These are phyloP conservation scores for Talaromyces islandicus DNA, from an alignment of 2,329 filamentous ascomycete species.

Conservation along the genomic window DNA sequence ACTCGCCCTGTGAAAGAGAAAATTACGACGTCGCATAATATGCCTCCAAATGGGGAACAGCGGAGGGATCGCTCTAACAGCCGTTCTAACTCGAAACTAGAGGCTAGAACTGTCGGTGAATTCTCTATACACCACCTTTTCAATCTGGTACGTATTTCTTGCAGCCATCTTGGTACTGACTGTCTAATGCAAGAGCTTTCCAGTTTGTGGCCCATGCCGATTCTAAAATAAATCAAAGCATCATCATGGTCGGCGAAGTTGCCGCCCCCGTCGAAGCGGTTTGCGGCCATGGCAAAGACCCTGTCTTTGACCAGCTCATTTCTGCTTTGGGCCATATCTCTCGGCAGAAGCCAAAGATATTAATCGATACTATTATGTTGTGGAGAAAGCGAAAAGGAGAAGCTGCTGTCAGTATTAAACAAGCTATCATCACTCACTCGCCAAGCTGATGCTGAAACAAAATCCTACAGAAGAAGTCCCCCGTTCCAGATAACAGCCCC, in stretches of 20 bases:
- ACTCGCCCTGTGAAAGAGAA: conserved; percentile 17
- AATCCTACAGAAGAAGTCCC: conserved; percentile 19
- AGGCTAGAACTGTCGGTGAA: conserved; percentile 91
- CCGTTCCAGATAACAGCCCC: conserved; percentile 35
- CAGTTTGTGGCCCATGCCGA: conserved; percentile 95
- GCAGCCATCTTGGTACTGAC: background rate
- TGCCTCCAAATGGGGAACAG: conserved; percentile 58
- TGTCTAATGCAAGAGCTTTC: background rate
- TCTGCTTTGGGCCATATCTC: conserved; percentile 90
- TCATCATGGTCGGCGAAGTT: conserved; percentile 70
- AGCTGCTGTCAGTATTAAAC: conserved; percentile 63
- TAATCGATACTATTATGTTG: conserved; percentile 96
- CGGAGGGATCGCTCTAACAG: conserved; percentile 69
- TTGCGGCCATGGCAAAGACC: conserved; percentile 83
- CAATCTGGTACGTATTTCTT: conserved; percentile 59
- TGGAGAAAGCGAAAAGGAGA: conserved; percentile 97
- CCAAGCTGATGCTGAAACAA: conserved; percentile 11
- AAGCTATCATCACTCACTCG: background rate
- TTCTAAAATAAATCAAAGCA: conserved; percentile 85
- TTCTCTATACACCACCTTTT: conserved; percentile 96
- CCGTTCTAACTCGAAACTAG: conserved; percentile 69
- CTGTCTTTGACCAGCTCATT: conserved; percentile 89
- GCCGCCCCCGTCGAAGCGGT: conserved; percentile 82
- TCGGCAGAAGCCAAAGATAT: conserved; percentile 83
- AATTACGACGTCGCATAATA: conserved; percentile 25